A percentile compares a stretch with the other conserved stretches of the same genome.
Conservation (phyloP, 2,329 filamentous ascomycete genomes). For the Septoria petroselini region DNA sequence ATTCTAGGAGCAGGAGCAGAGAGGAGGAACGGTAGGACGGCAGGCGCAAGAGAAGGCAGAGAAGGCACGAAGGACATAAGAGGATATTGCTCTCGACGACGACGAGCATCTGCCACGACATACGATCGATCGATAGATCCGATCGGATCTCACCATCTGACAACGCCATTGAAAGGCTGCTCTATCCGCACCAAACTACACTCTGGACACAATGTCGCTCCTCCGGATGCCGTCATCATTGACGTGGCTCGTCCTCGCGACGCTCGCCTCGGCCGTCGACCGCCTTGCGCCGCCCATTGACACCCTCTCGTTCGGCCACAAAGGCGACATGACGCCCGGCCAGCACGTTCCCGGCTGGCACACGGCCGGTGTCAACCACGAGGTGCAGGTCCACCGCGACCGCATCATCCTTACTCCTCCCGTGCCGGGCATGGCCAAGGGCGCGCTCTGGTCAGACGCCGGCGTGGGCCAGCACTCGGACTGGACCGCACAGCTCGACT, state of each 20-base stretch:
- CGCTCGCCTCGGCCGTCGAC: slow-evolving; percentile 26
- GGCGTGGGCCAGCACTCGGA: slow-evolving; percentile 50
- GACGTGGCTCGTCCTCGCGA: slow-evolving; percentile 29
- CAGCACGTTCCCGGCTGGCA: slow-evolving; percentile 56
- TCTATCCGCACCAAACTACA: too few relatives aligned
- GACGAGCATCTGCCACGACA: too few relatives aligned
- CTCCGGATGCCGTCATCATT: slow-evolving; percentile 20
- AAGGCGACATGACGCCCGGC: slow-evolving; percentile 64
- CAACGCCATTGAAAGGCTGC: too few relatives aligned
- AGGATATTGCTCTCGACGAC: too few relatives aligned
- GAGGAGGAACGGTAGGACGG: neutral
- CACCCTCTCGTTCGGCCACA: slow-evolving; percentile 69
- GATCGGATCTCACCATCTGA: too few relatives aligned
- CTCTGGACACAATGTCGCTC: too few relatives aligned
- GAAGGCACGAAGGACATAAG: too few relatives aligned
- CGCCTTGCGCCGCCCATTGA: slow-evolving; percentile 30
- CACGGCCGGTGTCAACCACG: slow-evolving; percentile 54
- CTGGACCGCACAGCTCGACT: slow-evolving; percentile 82
- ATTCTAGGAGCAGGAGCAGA: too few relatives aligned
- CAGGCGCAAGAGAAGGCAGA: too few relatives aligned
- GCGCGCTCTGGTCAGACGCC: slow-evolving; percentile 74
- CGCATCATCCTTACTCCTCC: slow-evolving; percentile 88
- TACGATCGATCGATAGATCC: too few relatives aligned
- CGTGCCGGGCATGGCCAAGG: slow-evolving; percentile 78
- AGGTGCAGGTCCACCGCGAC: slow-evolving; percentile 70